Evolutionary conservation across 116 monocot genomes (phyloP).

Genomic region (Iris pallida): DNA sequence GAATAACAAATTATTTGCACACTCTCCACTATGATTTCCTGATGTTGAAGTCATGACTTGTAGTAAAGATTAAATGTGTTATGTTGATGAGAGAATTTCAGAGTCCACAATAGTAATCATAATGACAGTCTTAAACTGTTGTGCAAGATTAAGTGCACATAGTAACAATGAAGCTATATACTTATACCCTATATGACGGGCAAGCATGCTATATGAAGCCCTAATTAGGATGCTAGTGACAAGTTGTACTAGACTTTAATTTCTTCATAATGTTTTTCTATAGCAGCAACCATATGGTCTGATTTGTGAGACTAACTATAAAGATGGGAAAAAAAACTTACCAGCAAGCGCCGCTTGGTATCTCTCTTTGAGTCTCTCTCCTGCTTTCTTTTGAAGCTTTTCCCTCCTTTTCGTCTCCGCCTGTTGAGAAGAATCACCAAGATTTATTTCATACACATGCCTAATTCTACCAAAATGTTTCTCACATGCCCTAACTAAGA

Average conservation of each 20-base stretch:
- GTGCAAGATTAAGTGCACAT: too few relatives aligned
- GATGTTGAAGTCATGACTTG: too few relatives aligned
- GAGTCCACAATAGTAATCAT: too few relatives aligned
- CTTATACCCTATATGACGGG: too few relatives aligned
- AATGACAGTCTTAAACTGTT: too few relatives aligned
- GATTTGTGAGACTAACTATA: not conserved
- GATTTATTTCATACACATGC: not conserved
- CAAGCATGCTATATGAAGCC: not conserved
- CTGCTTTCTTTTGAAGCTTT: constrained; percentile 36
- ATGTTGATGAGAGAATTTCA: too few relatives aligned
- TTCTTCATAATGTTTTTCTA: not conserved
- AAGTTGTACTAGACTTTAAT: not conserved
- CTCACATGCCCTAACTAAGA: not conserved
- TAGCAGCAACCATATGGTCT: not conserved
- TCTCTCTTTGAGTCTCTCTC: constrained; percentile 49
- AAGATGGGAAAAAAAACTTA: constrained; percentile 33
- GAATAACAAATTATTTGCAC: too few relatives aligned
- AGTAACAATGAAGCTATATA: too few relatives aligned
- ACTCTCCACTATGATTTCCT: too few relatives aligned
- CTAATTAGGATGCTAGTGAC: not conserved
- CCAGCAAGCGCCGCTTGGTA: constrained; percentile 63
- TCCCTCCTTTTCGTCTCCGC: constrained; percentile 69
- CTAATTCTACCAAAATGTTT: not conserved
- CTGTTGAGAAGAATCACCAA: constrained; percentile 19
- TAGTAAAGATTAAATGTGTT: too few relatives aligned